Base-by-base conservation (phyloP, 2,329 filamentous ascomycete species). In the Ophioceras dolichostomum region DNA sequence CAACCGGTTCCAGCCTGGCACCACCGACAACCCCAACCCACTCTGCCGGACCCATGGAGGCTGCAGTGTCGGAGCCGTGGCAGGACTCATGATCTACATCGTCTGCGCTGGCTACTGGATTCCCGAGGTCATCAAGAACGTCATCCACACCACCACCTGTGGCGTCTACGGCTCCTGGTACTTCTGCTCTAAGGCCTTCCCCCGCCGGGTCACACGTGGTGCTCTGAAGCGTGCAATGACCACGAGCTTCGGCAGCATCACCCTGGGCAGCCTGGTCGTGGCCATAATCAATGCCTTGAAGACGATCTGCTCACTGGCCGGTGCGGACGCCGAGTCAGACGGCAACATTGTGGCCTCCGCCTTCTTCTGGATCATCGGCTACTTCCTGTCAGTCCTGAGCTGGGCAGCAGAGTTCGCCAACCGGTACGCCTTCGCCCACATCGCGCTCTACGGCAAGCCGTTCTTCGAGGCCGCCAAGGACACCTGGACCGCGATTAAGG, bases 101-200 rank as follows among this genome's bases (percentile, higher is more conserved):
- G 94, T 87, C 0, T 95, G 96, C 50, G 80, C 87, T 37, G 84
- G 79, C 60, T 95, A 93, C 61, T 96, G 89, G 89, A 79, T 94
- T 45, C 81, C 83, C 2, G 89, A 96, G 56, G 89, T 83, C 71
- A 64, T 95, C 48, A 95, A 95, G 65, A 94, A 94, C 59, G 87
- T 84, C 1, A 84, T 94, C 33, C 87, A 96, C 54, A 82, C 81
- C 2, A 87, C 78, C 18, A 82, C 94, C 41, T 83, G 86, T 0
- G 88, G 89, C 0, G 79, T 94, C 1, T 95, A 94, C 49, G 88
- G 86, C 1, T 81, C 82, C 1, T 96, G 89, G 89, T 96, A 94
- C 62, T 95, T 94, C 55, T 81, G 74, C 44, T 59, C 73, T 1
- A 61, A 68, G 40, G 72, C 76, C 31, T 82, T 85, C 50, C 86